Percentiles rank a stretch among this genome's conserved stretches.
phyloP scores from a whole-genome alignment of 169 alveolate genomes.

The Perkinsus chesapeaki region DNA sequence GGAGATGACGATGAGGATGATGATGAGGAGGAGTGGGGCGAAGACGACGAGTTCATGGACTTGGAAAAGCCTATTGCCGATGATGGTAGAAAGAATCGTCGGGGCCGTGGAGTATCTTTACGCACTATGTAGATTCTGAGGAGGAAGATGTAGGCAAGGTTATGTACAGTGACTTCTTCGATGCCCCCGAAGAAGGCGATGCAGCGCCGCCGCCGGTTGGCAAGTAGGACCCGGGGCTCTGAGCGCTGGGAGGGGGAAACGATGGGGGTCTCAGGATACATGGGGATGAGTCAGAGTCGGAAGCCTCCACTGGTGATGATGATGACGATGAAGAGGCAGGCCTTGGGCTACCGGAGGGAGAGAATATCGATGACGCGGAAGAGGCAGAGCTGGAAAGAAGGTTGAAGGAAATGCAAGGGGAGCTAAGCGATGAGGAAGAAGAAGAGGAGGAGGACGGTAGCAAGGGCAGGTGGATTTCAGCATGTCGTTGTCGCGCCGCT shows the following conservation, averaged over 20 bases:
- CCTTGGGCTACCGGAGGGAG: neutral
- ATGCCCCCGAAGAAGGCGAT: neutral
- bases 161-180: neutral
- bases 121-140: neutral
- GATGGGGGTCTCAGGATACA: too few relatives aligned
- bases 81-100: neutral
- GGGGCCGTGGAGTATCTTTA: too few relatives aligned
- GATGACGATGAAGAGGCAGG: neutral
- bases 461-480: neutral
- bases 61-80: neutral
- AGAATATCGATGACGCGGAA: constrained; percentile 3
- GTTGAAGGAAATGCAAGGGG: neutral
- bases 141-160: neutral
- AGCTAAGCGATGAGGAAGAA: neutral
- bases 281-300: too few relatives aligned
- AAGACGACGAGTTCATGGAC: neutral
- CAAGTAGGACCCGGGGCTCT: too few relatives aligned
- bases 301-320: neutral
- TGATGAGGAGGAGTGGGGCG: neutral
- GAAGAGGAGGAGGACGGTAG: constrained; percentile 3
- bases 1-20: neutral
- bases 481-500: neutral
- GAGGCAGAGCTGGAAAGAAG: neutral
- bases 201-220: too few relatives aligned
- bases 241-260: too few relatives aligned